These are phyloP conservation scores for Vicia faba DNA, from an alignment of 306 rosid species.

Conservation along the genomic window DNA sequence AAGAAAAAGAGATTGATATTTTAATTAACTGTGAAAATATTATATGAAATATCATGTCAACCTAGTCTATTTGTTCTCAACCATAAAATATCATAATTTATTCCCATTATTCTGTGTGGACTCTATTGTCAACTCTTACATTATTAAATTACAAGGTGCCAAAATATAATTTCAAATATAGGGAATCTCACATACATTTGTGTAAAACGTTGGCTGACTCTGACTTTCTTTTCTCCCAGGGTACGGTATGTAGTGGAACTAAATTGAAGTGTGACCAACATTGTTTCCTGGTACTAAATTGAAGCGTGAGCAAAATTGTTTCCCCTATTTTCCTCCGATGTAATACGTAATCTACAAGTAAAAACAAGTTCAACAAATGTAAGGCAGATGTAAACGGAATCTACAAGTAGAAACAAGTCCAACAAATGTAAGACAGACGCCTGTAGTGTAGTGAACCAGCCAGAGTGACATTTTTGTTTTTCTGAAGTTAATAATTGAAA, in stretches of 20 bases:
- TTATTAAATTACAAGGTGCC: neutral
- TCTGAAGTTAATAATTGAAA: constrained; percentile 29
- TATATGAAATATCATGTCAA: no score
- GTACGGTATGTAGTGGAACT: constrained; percentile 53
- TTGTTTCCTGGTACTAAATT: neutral
- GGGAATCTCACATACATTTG: neutral
- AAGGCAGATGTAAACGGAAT: constrained; percentile 22
- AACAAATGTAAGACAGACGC: constrained; percentile 18
- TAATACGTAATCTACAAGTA: constrained; percentile 29
- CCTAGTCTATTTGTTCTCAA: no score
- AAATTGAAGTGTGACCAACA: neutral
- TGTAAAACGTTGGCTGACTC: neutral
- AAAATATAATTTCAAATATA: neutral
- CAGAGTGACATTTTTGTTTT: constrained; percentile 7
- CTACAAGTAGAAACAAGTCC: constrained; percentile 32
- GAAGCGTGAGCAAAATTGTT: constrained; percentile 2
- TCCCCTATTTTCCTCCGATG: neutral
- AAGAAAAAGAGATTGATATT: neutral
- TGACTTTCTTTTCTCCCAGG: constrained; percentile 46
- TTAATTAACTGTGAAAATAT: neutral
- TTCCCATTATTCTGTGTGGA: neutral
- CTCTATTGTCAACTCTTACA: neutral
- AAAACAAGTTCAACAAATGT: constrained; percentile 21
- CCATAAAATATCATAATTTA: neutral
- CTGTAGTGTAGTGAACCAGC: constrained; percentile 31